These are phyloP conservation scores for Ehretia macrophylla DNA, from an alignment of 257 asterid species.

Conservation along the genomic window DNA sequence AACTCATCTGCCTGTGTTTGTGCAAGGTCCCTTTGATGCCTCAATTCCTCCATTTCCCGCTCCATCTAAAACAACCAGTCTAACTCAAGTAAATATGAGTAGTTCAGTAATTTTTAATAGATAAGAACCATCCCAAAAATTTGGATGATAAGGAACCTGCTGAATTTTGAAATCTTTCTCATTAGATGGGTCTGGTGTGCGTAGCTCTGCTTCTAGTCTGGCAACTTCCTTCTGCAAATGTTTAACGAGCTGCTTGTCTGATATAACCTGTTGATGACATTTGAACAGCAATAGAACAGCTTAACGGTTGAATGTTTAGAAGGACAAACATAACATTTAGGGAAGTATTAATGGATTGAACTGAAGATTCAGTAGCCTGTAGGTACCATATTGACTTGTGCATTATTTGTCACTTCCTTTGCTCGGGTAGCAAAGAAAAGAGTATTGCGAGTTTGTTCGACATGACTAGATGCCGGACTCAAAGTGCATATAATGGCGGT, in stretches of 20 bases:
- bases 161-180: conserved; percentile 68
- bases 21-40: conserved; percentile 91
- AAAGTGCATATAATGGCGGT: conserved; percentile 96
- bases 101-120: neutral
- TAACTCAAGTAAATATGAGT: conserved; percentile 11
- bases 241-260: conserved; percentile 93
- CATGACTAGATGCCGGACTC: conserved; percentile 92
- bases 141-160: conserved; percentile 43
- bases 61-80: conserved; percentile 61
- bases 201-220: conserved; percentile 81
- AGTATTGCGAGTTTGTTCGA: conserved; percentile 89
- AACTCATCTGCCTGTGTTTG: conserved; percentile 78
- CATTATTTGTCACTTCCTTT: conserved; percentile 91
- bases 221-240: conserved; percentile 98
- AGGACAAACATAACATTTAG: neutral
- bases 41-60: conserved; percentile 83
- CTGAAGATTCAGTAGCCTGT: too few relatives aligned
- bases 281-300: neutral
- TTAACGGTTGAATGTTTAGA: conserved; percentile 5
- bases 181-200: conserved; percentile 71
- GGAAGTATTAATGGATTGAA: too few relatives aligned
- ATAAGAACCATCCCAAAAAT: neutral
- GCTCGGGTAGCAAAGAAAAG: conserved; percentile 92
- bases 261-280: conserved; percentile 51
- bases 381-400: conserved; percentile 93